These are phyloP conservation scores for Alloteropsis semialata DNA, from an alignment of 176 grass and related monocot genomes.

Conservation along the genomic window DNA sequence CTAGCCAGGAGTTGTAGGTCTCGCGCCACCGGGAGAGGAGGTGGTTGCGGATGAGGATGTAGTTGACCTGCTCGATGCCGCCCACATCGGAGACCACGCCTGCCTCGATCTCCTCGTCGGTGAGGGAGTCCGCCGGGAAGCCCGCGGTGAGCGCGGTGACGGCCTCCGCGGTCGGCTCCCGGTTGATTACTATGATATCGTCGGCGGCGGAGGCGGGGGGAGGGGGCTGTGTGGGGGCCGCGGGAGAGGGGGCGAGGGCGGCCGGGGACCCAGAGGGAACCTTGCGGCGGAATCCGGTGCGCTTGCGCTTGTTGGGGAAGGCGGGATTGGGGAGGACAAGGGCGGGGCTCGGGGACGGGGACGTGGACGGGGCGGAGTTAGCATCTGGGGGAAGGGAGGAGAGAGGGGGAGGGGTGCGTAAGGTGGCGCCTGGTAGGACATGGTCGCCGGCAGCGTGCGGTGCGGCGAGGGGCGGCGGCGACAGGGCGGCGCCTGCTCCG, in stretches of 20 bases:
- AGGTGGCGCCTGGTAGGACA: slow-evolving; percentile 54
- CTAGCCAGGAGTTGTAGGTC: slow-evolving; percentile 66
- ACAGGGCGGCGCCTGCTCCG: neutral
- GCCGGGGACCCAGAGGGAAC: slow-evolving; percentile 38
- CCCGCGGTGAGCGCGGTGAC: slow-evolving; percentile 83
- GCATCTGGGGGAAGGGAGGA: slow-evolving; percentile 38
- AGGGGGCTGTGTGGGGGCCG: neutral
- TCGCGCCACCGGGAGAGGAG: slow-evolving; percentile 80
- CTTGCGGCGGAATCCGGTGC: slow-evolving; percentile 92
- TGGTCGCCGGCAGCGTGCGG: slow-evolving; percentile 30
- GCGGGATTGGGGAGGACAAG: slow-evolving; percentile 39
- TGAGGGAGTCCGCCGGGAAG: slow-evolving; percentile 91
- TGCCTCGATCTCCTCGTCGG: slow-evolving; percentile 98
- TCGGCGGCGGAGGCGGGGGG: slow-evolving; percentile 41
- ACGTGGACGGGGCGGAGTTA: slow-evolving; percentile 20
- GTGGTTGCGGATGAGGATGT: slow-evolving; percentile 98
- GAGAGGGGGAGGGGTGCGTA: slow-evolving; percentile 29
- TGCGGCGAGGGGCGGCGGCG: neutral
- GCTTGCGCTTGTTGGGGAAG: slow-evolving; percentile 82
- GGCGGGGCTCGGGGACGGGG: neutral
- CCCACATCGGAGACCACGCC: slow-evolving; percentile 85
- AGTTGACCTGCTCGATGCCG: slow-evolving; percentile 98
- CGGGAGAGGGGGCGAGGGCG: neutral
- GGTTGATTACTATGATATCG: slow-evolving; percentile 98
- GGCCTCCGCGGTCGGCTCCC: slow-evolving; percentile 87